A percentile compares a stretch with the other conserved stretches of the same genome.
phyloP scores from a whole-genome alignment of 257 asterid species.

The Rehmannia glutinosa region DNA sequence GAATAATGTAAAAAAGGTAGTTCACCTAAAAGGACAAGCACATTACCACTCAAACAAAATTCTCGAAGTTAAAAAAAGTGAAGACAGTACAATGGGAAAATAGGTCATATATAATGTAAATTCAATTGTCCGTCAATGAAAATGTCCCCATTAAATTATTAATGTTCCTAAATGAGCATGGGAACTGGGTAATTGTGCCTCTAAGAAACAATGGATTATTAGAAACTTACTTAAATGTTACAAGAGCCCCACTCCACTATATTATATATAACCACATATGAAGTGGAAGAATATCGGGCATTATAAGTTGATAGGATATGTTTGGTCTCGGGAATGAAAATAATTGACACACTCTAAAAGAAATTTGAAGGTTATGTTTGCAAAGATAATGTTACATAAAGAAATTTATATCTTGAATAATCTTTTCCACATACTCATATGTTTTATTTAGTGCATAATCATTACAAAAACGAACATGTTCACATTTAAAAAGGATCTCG shows the following conservation, averaged over 20 bases:
- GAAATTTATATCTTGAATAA: too few relatives aligned
- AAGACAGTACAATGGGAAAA: neutral
- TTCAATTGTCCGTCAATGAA: neutral
- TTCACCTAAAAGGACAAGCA: neutral
- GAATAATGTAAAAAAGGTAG: neutral
- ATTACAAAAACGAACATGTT: too few relatives aligned
- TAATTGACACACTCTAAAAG: neutral
- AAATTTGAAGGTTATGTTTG: too few relatives aligned
- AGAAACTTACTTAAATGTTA: too few relatives aligned
- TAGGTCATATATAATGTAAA: neutral
- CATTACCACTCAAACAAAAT: neutral
- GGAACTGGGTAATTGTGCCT: neutral
- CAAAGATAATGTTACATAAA: too few relatives aligned
- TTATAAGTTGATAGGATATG: neutral
- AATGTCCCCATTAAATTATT: neutral
- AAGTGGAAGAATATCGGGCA: neutral
- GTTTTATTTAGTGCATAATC: too few relatives aligned
- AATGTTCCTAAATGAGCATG: neutral
- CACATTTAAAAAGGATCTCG: too few relatives aligned
- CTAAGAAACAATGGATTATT: too few relatives aligned
- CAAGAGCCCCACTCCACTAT: neutral
- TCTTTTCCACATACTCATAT: too few relatives aligned
- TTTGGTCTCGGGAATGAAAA: neutral
- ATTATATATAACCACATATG: neutral
- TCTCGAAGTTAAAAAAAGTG: neutral